phyloP scores from a whole-genome alignment of 805 yeast genomes.

The Kluyveromyces aestuarii region DNA sequence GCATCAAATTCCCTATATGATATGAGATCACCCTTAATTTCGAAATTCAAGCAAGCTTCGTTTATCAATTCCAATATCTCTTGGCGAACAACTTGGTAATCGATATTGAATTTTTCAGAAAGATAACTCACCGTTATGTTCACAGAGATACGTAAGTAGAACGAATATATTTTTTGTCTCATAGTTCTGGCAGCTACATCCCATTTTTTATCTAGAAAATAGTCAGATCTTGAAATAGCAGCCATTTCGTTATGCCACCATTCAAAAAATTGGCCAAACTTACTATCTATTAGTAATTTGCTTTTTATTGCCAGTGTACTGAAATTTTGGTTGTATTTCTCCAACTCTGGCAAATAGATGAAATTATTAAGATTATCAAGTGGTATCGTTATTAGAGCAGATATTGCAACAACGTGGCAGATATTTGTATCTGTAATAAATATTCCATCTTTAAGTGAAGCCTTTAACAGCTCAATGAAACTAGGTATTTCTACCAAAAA shows the following conservation, averaged over 20 bases:
- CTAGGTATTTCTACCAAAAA: background rate
- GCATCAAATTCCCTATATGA: slow-evolving; percentile 4
- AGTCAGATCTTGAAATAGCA: slow-evolving; percentile 9
- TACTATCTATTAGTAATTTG: slow-evolving; percentile 14
- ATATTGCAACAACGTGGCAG: slow-evolving; percentile 10
- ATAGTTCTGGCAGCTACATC: slow-evolving; percentile 10
- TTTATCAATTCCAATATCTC: slow-evolving; percentile 14
- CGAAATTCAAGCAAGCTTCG: slow-evolving; percentile 15
- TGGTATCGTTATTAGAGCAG: slow-evolving; percentile 19
- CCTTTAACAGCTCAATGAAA: background rate
- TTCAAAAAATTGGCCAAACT: slow-evolving; percentile 16
- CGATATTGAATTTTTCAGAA: slow-evolving; percentile 16
- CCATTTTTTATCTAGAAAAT: slow-evolving; percentile 16
- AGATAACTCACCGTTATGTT: slow-evolving; percentile 17
- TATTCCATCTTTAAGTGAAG: background rate
- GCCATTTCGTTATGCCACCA: slow-evolving; percentile 17
- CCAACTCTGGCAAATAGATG: slow-evolving; percentile 11
- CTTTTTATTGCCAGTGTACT: slow-evolving; percentile 11
- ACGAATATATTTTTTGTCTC: slow-evolving; percentile 22
- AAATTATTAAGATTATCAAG: slow-evolving; percentile 22
- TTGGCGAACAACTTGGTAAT: slow-evolving; percentile 8
- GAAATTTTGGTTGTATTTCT: slow-evolving; percentile 8
- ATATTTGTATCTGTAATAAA: background rate
- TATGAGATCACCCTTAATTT: slow-evolving; percentile 12
- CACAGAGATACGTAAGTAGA: slow-evolving; percentile 21